Conservation (phyloP, 2,329 filamentous ascomycete species). For the Pestalotiopsis sp. region DNA sequence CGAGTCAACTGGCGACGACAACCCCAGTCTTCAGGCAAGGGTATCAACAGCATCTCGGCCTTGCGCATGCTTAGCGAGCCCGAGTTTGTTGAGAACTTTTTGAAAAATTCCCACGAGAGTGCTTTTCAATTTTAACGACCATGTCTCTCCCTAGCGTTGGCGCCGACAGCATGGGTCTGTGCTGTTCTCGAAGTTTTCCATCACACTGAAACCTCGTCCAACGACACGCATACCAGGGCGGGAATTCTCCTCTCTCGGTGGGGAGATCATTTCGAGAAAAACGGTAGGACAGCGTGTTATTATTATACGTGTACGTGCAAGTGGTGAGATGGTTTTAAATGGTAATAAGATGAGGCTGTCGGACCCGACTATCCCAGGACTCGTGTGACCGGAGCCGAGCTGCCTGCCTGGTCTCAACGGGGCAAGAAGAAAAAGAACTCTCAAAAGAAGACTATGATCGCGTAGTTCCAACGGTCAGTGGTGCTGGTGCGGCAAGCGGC, state of each 20-base stretch:
- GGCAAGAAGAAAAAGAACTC: background rate
- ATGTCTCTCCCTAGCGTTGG: background rate
- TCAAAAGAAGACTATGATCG: background rate
- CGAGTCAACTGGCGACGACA: too few relatives aligned
- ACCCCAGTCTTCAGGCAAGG: background rate
- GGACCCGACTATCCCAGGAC: background rate
- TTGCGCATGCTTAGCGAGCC: constrained; percentile 4
- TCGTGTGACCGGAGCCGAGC: background rate
- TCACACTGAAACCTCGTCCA: background rate
- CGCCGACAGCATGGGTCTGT: background rate
- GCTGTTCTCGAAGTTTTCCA: background rate
- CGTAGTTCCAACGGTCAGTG: background rate
- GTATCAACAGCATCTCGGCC: background rate
- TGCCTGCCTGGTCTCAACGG: background rate
- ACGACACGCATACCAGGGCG: background rate
- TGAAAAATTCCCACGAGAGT: too few relatives aligned
- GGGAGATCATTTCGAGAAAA: background rate
- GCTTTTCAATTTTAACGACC: background rate
- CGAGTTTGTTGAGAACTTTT: constrained; percentile 2
- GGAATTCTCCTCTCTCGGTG: background rate
- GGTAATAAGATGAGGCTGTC: background rate
- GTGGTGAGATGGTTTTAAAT: background rate
- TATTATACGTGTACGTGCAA: background rate
- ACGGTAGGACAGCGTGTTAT: background rate
- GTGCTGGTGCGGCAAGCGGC: background rate